Percentiles rank a stretch among this genome's conserved stretches.
phyloP scores from a whole-genome alignment of 495 filamentous ascomycete genomes.

The Aspergillus sclerotiicarbonarius region DNA sequence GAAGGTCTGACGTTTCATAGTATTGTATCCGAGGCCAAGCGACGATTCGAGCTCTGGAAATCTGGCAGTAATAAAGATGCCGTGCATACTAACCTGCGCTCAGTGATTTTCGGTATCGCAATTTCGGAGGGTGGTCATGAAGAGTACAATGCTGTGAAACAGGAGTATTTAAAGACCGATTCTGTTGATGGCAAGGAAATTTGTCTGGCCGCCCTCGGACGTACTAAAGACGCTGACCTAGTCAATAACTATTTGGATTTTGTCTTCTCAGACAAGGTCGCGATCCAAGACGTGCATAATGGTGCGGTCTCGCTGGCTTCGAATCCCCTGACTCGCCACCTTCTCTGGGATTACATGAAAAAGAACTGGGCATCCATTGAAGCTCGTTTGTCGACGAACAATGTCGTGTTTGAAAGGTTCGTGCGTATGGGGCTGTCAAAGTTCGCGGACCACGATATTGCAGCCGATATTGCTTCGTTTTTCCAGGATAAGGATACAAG shows the following conservation, averaged over 20 bases:
- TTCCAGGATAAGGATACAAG: slow-evolving; percentile 79
- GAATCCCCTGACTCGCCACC: slow-evolving; percentile 65
- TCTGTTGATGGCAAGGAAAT: slow-evolving; percentile 90
- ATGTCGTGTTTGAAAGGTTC: slow-evolving; percentile 85
- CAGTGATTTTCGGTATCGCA: slow-evolving; percentile 75
- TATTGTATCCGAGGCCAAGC: slow-evolving; percentile 64
- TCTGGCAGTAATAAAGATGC: slow-evolving; percentile 62
- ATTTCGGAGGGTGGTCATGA: slow-evolving; percentile 63
- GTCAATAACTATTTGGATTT: slow-evolving; percentile 71
- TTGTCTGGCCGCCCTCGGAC: slow-evolving; percentile 71
- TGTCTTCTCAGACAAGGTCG: slow-evolving; percentile 72
- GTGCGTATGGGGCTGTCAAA: slow-evolving; percentile 71
- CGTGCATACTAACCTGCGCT: slow-evolving; percentile 76
- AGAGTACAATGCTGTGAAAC: slow-evolving; percentile 71
- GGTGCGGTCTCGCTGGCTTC: slow-evolving; percentile 67
- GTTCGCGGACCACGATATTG: slow-evolving; percentile 67
- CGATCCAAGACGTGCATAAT: slow-evolving; percentile 82
- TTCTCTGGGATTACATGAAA: slow-evolving; percentile 82
- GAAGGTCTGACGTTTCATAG: slow-evolving; percentile 35
- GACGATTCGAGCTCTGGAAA: slow-evolving; percentile 72
- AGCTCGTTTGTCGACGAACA: slow-evolving; percentile 69
- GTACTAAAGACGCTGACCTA: slow-evolving; percentile 64
- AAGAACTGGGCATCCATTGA: slow-evolving; percentile 71
- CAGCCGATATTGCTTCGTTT: slow-evolving; percentile 76
- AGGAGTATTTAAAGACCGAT: slow-evolving; percentile 76